Evolutionary conservation across 2,329 filamentous ascomycete genomes (phyloP).

Genomic region (Phialophora chinensis): DNA sequence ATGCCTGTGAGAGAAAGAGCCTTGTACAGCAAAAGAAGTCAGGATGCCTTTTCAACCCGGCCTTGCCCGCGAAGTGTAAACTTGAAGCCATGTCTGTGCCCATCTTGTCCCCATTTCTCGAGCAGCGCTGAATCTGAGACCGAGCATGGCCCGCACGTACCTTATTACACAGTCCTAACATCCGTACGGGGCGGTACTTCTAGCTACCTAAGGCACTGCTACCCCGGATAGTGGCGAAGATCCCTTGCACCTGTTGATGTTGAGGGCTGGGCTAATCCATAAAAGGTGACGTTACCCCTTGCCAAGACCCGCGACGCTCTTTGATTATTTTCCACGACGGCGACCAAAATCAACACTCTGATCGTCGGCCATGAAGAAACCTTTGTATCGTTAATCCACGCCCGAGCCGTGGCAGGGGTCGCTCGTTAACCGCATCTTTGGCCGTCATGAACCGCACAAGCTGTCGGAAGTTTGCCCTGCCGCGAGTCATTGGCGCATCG

Average conservation of each 20-base stretch:
- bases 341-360: not conserved
- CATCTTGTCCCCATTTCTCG: not conserved
- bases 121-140: not conserved
- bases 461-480: slow-evolving; percentile 13
- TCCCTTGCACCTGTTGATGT: not conserved
- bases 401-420: not conserved
- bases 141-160: not conserved
- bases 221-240: not conserved
- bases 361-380: not conserved
- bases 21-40: not conserved
- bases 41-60: not conserved
- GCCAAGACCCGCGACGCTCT: not conserved
- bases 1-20: not conserved
- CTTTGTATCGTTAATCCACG: not conserved
- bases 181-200: not conserved
- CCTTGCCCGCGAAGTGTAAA: not conserved
- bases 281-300: slow-evolving; percentile 8
- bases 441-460: slow-evolving; percentile 7
- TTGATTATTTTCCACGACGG: not conserved
- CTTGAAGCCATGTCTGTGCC: not conserved
- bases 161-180: not conserved
- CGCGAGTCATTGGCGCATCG: slow-evolving; percentile 2
- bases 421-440: not conserved
- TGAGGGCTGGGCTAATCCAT: not conserved
- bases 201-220: not conserved